These are phyloP conservation scores for Citrus medica DNA, from an alignment of 345 rosid species.

Conservation along the genomic window DNA sequence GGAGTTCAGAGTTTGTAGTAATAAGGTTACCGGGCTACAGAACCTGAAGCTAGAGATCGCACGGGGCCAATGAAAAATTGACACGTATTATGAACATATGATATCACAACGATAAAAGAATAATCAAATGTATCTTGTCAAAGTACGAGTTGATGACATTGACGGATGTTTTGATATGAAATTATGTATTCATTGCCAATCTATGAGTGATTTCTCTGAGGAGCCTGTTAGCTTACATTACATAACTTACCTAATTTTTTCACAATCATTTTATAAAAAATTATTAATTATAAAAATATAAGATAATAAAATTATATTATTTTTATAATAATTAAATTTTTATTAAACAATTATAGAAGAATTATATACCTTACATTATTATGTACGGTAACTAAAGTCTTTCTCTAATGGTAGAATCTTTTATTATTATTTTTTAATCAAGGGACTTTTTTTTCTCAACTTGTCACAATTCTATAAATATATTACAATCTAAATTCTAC, in stretches of 20 bases:
- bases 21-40: background rate
- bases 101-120: background rate
- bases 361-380: too few relatives aligned
- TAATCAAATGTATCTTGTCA: background rate
- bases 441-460: background rate
- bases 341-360: fast-evolving
- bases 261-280: fast-evolving
- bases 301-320: too few relatives aligned
- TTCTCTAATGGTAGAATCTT: background rate
- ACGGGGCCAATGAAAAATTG: background rate
- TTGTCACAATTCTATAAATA: too few relatives aligned
- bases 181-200: background rate
- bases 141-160: background rate
- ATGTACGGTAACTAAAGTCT: too few relatives aligned
- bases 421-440: too few relatives aligned
- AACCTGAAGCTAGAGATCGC: background rate
- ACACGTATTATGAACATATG: background rate
- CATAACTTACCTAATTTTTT: too few relatives aligned
- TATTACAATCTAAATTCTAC: too few relatives aligned
- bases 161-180: background rate
- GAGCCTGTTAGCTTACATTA: too few relatives aligned
- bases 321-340: too few relatives aligned
- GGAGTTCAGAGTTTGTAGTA: background rate
- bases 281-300: too few relatives aligned
- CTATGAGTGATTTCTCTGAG: background rate